Percentiles rank a stretch among this genome's conserved stretches.
These are phyloP conservation scores for Linnemannia hyalina DNA, from an alignment of 192 early-diverging fungal species.

Conservation along the genomic window DNA sequence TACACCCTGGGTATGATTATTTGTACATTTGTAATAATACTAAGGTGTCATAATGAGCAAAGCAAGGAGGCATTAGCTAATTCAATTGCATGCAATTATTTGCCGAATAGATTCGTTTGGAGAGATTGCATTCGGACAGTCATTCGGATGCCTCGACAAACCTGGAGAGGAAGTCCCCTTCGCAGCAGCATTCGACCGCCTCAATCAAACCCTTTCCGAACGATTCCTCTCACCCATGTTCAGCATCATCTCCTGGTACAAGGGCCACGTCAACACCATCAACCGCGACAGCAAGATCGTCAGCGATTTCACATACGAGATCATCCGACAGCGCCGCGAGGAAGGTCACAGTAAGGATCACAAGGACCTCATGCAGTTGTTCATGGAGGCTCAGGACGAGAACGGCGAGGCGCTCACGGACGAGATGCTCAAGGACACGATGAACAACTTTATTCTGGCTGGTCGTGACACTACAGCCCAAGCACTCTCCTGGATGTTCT, in stretches of 20 bases:
- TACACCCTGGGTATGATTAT: constrained; percentile 53
- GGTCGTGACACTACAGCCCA: constrained; percentile 72
- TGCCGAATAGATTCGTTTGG: constrained; percentile 22
- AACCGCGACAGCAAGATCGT: constrained; percentile 32
- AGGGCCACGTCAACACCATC: constrained; percentile 12
- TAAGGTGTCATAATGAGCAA: background rate
- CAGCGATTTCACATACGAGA: constrained; percentile 43
- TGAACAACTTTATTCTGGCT: constrained; percentile 64
- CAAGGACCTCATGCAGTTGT: constrained; percentile 61
- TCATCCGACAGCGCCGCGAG: constrained; percentile 50
- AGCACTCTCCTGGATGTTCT: constrained; percentile 68
- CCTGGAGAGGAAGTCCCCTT: constrained; percentile 53
- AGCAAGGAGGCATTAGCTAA: background rate
- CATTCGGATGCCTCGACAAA: constrained; percentile 47
- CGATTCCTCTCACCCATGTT: constrained; percentile 42
- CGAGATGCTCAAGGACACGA: constrained; percentile 60
- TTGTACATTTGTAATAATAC: background rate
- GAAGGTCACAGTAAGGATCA: background rate
- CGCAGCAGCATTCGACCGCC: constrained; percentile 69
- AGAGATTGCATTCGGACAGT: constrained; percentile 56
- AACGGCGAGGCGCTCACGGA: constrained; percentile 54
- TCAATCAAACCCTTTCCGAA: constrained; percentile 51
- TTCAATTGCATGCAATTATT: background rate
- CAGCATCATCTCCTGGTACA: constrained; percentile 32
- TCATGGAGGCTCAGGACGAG: constrained; percentile 61